Base-by-base conservation (phyloP, 2,329 filamentous ascomycete species). In the Colletotrichum sansevieriae region DNA sequence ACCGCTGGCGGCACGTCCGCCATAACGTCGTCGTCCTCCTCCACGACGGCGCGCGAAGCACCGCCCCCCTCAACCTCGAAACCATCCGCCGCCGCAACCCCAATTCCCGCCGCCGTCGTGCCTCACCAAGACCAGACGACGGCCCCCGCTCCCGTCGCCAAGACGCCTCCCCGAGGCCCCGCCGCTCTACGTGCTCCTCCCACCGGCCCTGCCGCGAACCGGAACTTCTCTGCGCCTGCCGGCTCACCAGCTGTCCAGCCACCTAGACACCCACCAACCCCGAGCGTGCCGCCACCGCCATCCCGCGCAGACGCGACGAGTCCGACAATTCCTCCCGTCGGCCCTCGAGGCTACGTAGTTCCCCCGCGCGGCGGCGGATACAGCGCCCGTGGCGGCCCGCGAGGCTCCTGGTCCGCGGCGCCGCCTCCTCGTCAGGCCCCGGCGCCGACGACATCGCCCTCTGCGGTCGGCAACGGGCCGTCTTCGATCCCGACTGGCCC, bases 101-200 rank as follows among this genome's bases (percentile, higher is more conserved):
- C 68, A 20, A 66, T 65, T 22, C 70, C 73, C 33, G 47, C 46
- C 46, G 20, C 56, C 60, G 18, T 55, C 25, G 37, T 73, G 52
- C 72, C 65, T 33, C 76, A 68, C 41, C 76, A 72, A 64, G 80
- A 75, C 33, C 68, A 74, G 37, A 39, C 37, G 37, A 39, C 37
- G 47, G 75, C 75, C 10, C 70, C 73, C 37, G 18, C 58, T 4
- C 71, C 74, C 35, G 71, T 75, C 13, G 72, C 75, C 13, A 79
- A 80, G 71, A 87, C 86, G 18, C 87, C 87, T 12, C 87, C 87
- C 3, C 83, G 85, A 59, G 87, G 85, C 0, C 87, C 87, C 33
- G 85, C 86, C 12, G 85, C 85, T 13, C 76, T 87, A 18, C 81
- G 85, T 70, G 81, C 80, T 12, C 84, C 85, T 20, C 85, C 86